Percentiles rank a stretch among this genome's conserved stretches.
Evolutionary conservation across 202 grass and related monocot species (phyloP).

Genomic region (Dendrocalamus latiflorus): DNA sequence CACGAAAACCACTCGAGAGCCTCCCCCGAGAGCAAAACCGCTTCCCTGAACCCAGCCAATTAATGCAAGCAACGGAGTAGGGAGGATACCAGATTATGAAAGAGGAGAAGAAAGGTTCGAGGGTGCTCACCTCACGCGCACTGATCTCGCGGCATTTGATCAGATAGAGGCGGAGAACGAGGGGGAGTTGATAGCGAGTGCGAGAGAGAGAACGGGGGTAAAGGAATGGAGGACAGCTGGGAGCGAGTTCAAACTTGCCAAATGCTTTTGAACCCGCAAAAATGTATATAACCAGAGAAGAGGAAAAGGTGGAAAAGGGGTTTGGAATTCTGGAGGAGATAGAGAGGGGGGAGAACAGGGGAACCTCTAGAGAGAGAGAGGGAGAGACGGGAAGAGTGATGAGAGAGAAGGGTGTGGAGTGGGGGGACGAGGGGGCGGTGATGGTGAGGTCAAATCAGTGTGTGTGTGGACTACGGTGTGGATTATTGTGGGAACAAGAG

Average conservation of each 20-base stretch:
- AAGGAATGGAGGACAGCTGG: not conserved
- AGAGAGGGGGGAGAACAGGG: not conserved
- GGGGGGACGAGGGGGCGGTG: too few species aligned
- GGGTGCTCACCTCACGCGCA: not conserved
- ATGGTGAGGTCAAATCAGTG: too few species aligned
- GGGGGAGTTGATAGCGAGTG: not conserved
- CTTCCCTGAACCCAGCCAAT: not conserved
- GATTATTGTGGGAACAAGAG: too few species aligned
- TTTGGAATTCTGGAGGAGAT: not conserved
- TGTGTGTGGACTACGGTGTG: too few species aligned
- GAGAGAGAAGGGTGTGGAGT: not conserved
- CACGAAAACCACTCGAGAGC: not conserved
- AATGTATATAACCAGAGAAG: not conserved
- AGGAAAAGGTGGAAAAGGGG: not conserved
- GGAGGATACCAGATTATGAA: not conserved
- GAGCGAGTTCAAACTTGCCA: not conserved
- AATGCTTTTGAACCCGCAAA: not conserved
- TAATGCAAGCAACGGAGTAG: not conserved
- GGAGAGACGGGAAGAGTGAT: not conserved
- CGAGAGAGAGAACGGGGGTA: not conserved
- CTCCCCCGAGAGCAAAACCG: not conserved
- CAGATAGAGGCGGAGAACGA: not conserved
- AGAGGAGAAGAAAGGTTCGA: not conserved
- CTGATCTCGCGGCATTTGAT: slow-evolving; percentile 26
- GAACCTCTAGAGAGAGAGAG: not conserved